A percentile compares a stretch with the other conserved stretches of the same genome.
Conservation (phyloP, 768 basidiomycete genomes). For the Pholiota molesta region DNA sequence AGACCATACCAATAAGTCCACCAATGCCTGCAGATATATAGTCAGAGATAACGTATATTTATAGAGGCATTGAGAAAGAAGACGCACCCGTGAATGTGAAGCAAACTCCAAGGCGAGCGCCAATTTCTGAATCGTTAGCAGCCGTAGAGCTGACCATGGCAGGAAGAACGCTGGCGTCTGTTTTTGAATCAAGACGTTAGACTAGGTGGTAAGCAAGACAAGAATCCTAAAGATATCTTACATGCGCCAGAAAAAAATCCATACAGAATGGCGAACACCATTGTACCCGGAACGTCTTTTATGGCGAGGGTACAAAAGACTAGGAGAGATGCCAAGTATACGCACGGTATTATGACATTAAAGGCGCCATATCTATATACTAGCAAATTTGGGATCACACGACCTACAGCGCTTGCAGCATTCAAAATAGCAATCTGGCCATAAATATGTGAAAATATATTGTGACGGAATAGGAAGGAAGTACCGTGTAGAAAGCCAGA, state of each 20-base stretch:
- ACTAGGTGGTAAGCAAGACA: not conserved
- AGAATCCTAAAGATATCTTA: conserved; percentile 26
- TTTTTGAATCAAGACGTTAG: conserved; percentile 3
- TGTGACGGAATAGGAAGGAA: not conserved
- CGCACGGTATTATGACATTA: conserved; percentile 40
- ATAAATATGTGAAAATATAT: not conserved
- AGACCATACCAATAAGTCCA: conserved; percentile 41
- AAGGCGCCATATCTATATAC: conserved; percentile 42
- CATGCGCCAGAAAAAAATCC: conserved; percentile 53
- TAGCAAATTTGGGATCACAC: conserved; percentile 47
- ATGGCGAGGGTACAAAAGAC: conserved; percentile 49
- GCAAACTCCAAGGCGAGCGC: conserved; percentile 53
- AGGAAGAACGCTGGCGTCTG: conserved; percentile 38
- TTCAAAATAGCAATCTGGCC: conserved; percentile 54
- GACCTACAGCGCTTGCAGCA: conserved; percentile 48
- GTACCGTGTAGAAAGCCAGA: conserved; percentile 62
- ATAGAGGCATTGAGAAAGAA: not conserved
- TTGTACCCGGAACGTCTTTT: conserved; percentile 32
- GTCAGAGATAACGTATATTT: conserved; percentile 7
- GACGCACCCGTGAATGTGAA: conserved; percentile 48
- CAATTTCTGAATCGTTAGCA: conserved; percentile 51
- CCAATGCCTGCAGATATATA: conserved; percentile 36
- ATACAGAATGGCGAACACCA: conserved; percentile 42
- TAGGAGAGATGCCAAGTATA: conserved; percentile 33
- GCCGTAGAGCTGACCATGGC: conserved; percentile 49